Evolutionary conservation across 176 grass and related monocot genomes (phyloP).

Genomic region (Triticum turgidum): DNA sequence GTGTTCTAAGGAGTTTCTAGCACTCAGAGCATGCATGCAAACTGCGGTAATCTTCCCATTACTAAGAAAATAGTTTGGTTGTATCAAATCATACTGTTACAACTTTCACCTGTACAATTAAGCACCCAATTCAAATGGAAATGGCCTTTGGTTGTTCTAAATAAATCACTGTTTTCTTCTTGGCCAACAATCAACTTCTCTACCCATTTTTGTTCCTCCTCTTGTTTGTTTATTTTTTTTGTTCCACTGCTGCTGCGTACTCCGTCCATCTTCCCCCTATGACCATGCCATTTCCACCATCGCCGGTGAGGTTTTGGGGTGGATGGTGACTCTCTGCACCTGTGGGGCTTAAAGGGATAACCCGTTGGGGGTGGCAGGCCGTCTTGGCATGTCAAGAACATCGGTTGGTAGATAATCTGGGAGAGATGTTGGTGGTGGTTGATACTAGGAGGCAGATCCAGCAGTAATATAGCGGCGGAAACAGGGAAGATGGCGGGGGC

Average conservation of each 20-base stretch:
- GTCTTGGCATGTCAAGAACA: not conserved
- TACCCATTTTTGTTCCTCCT: not conserved
- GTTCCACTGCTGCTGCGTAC: not conserved
- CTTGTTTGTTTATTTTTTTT: not conserved
- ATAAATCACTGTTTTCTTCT: not conserved
- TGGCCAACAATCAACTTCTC: slow-evolving; percentile 8
- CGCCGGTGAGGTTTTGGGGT: not conserved
- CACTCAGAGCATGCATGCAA: slow-evolving; percentile 91
- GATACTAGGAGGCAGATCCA: not conserved
- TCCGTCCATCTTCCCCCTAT: not conserved
- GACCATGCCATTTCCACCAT: not conserved
- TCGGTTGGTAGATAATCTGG: not conserved
- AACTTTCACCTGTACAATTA: not conserved
- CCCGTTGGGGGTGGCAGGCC: not conserved
- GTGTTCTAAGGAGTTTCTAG: slow-evolving; percentile 95
- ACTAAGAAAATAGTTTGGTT: slow-evolving; percentile 1
- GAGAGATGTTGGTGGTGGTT: not conserved
- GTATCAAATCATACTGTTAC: not conserved
- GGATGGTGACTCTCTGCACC: not conserved
- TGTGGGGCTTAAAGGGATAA: not conserved
- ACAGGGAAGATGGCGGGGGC: not conserved
- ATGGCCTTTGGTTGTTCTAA: not conserved
- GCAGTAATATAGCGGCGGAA: not conserved
- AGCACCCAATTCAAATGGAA: slow-evolving; percentile 1
- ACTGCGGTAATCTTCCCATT: slow-evolving; percentile 52